A percentile compares a stretch with the other conserved stretches of the same genome.
These are phyloP conservation scores for Clavaria fumosa DNA, from an alignment of 768 basidiomycete genomes.

Conservation along the genomic window DNA sequence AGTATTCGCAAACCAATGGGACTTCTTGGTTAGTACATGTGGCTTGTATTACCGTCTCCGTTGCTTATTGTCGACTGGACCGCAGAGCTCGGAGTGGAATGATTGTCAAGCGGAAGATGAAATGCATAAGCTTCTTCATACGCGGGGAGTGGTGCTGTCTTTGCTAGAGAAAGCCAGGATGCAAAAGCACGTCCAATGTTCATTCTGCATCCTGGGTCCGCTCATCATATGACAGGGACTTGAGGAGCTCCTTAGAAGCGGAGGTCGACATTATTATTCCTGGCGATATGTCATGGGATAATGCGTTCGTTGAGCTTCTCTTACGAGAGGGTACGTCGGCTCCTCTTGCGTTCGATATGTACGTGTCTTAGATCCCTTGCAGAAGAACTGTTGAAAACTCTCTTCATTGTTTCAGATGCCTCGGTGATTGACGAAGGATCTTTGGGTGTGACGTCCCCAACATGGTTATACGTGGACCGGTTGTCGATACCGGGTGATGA, in stretches of 20 bases:
- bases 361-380: background rate
- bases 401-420: constrained; percentile 74
- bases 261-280: constrained; percentile 50
- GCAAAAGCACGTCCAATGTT: constrained; percentile 36
- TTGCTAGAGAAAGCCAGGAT: constrained; percentile 64
- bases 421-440: constrained; percentile 32
- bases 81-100: constrained; percentile 52
- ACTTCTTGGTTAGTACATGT: constrained; percentile 37
- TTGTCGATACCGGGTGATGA: constrained; percentile 31
- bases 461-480: constrained; percentile 35
- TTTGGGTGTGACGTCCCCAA: constrained; percentile 22
- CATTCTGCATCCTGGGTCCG: background rate
- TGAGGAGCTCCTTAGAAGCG: constrained; percentile 67
- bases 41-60: background rate
- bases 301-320: constrained; percentile 19
- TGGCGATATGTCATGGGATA: constrained; percentile 13
- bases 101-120: constrained; percentile 39
- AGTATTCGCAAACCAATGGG: constrained; percentile 63
- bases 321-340: constrained; percentile 29
- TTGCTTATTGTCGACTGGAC: background rate
- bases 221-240: constrained; percentile 26
- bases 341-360: background rate
- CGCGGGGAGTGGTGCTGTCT: constrained; percentile 46
- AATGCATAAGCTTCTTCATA: constrained; percentile 44
- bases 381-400: constrained; percentile 45